A percentile compares a stretch with the other conserved stretches of the same genome.
These are phyloP conservation scores for Trichophaea hybrida DNA, from an alignment of 2,329 filamentous ascomycete genomes.

Conservation along the genomic window DNA sequence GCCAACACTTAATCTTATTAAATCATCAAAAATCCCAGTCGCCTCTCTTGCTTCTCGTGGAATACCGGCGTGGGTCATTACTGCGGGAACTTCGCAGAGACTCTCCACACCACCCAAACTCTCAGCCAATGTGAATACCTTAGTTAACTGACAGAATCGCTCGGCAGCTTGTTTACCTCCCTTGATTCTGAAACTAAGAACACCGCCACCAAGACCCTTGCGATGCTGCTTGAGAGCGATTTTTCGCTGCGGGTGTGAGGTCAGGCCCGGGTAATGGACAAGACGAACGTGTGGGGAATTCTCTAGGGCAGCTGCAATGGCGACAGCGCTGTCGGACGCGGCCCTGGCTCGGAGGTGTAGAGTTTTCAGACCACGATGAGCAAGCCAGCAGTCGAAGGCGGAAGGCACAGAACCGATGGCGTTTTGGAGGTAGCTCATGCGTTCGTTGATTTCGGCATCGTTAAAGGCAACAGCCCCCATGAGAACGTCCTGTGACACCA, in stretches of 20 bases:
- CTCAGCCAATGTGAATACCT: constrained; percentile 87
- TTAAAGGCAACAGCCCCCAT: constrained; percentile 98
- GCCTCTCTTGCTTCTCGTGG: constrained; percentile 79
- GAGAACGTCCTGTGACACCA: constrained; percentile 56
- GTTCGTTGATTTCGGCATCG: constrained; percentile 59
- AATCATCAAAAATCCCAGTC: constrained; percentile 86
- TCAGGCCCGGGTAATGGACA: constrained; percentile 89
- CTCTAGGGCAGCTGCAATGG: constrained; percentile 63
- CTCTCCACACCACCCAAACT: constrained; percentile 83
- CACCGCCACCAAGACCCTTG: constrained; percentile 84
- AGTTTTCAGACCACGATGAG: constrained; percentile 91
- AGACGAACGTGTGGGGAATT: constrained; percentile 66
- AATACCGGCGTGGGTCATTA: constrained; percentile 96
- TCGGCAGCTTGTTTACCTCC: constrained; percentile 77
- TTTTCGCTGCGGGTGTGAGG: constrained; percentile 70
- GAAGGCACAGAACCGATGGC: constrained; percentile 91
- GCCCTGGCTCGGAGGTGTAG: constrained; percentile 83
- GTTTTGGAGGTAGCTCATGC: constrained; percentile 85
- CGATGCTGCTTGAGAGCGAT: constrained; percentile 87
- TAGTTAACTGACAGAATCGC: constrained; percentile 78
- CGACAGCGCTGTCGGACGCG: constrained; percentile 65
- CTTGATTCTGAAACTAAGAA: constrained; percentile 89
- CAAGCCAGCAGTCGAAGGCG: constrained; percentile 94
- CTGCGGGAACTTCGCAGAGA: constrained; percentile 78
- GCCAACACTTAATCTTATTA: constrained; percentile 85